Percentiles rank a stretch among this genome's conserved stretches.
Conservation (phyloP, 2,329 filamentous ascomycete genomes). For the Cladosporium phlei region DNA sequence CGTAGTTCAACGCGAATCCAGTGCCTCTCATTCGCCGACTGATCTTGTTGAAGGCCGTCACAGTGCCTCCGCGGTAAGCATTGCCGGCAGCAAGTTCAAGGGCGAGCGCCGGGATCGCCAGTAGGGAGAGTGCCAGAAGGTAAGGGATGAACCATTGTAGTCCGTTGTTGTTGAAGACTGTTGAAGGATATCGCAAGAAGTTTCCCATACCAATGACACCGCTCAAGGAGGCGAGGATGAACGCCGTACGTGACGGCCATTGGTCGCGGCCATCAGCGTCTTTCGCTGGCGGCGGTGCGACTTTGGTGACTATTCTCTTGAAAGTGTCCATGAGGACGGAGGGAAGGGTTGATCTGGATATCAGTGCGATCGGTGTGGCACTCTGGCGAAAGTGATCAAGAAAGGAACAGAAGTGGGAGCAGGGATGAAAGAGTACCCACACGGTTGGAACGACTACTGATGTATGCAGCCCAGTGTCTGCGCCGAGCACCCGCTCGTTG, state of each 20-base stretch:
- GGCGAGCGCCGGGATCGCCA: constrained; percentile 53
- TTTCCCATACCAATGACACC: constrained; percentile 57
- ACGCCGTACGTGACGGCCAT: constrained; percentile 53
- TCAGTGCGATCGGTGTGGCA: background rate
- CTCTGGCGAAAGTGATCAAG: background rate
- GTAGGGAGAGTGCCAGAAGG: constrained; percentile 49
- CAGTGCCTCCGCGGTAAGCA: constrained; percentile 42
- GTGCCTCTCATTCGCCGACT: constrained; percentile 39
- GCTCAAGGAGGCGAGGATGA: constrained; percentile 55
- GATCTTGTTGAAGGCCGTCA: constrained; percentile 39
- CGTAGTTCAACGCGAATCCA: constrained; percentile 49
- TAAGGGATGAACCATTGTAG: constrained; percentile 61
- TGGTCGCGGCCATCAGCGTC: constrained; percentile 44
- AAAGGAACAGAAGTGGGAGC: background rate
- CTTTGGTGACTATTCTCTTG: background rate
- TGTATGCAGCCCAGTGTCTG: background rate
- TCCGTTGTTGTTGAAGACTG: constrained; percentile 57
- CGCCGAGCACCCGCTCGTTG: background rate
- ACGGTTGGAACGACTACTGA: background rate
- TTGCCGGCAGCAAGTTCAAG: constrained; percentile 51
- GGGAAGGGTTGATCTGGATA: background rate
- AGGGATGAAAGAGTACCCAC: background rate
- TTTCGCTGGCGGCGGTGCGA: constrained; percentile 36
- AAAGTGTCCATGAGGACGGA: background rate
- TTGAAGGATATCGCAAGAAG: constrained; percentile 54